Evolutionary conservation across 331 rosid species (phyloP), one percentile per base, ranked within the genome.

Genomic region (Phaseolus coccineus): DNA sequence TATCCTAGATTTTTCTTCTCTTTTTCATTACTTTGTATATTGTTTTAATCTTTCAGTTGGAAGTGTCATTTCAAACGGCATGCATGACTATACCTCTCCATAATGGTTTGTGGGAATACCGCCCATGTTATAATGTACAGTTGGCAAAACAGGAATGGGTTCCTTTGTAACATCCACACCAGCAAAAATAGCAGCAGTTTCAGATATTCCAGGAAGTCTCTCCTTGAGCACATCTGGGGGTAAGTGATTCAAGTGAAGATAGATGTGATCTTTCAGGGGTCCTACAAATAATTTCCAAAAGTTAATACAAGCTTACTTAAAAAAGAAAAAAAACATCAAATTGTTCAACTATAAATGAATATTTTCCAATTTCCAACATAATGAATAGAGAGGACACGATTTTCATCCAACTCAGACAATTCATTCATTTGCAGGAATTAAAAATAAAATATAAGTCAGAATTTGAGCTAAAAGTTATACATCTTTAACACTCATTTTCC

Each of bases 211-310:
- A 77, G 99, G 99, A 78, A 96, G 98, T 85, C 99, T 93, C 90
- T 96, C 99, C 90, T 89, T 93, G 42, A 96, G 94, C 73, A 96
- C 97, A 68, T 96, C 99, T n/a, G 99, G 99, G 69, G 99, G 99
- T 68, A 96, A 89, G 84, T 96, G 99, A 86, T 96, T 96, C 83
- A 96, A 88, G 84, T 96, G 99, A 61, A 96, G 99, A 91, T 93
- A 93, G 80, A 96, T 96, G 83, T 96, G 99, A 87, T 96, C 99
- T 87, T 96, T 96, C 92, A 89, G 42, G 66, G 98, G 96, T 80
- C 99, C 99, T 96, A 93, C 72, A 82, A 50, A 80, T 76, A 72
- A 22, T 69, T 47, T 71, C 40, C 73, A 51, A 35, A 73, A 5
- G 52, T 57, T 35, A 84, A 42, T 61, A 39, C 58, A 35, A 73